Evolutionary conservation across 1,284 basidiomycete genomes (phyloP).

Genomic region (Athelia psychrophila): DNA sequence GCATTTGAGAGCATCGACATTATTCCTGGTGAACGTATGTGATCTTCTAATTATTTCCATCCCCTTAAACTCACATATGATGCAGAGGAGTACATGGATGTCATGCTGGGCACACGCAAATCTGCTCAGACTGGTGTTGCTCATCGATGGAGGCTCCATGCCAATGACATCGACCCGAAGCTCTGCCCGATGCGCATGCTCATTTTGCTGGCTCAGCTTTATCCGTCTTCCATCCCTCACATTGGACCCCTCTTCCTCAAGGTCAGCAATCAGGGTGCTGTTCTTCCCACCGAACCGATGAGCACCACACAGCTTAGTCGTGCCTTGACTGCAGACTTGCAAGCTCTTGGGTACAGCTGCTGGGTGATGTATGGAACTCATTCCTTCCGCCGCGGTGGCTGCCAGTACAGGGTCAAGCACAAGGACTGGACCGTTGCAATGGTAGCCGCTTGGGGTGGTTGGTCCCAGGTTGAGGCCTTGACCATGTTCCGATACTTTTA

Average conservation of each 20-base stretch:
- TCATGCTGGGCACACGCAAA: conserved; percentile 8
- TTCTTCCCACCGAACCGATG: conserved; percentile 5
- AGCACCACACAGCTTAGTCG: conserved; percentile 11
- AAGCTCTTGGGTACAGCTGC: conserved; percentile 13
- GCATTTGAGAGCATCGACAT: conserved; percentile 3
- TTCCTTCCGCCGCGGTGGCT: conserved; percentile 20
- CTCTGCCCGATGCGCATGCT: conserved; percentile 11
- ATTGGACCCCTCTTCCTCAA: conserved; percentile 9
- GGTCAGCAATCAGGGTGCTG: conserved; percentile 4
- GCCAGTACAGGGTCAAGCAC: conserved; percentile 16
- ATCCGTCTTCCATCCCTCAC: background rate
- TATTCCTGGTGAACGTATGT: background rate
- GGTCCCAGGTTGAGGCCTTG: conserved; percentile 19
- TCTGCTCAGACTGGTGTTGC: conserved; percentile 10
- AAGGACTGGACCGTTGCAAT: conserved; percentile 11
- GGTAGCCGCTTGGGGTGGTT: conserved; percentile 21
- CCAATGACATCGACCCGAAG: conserved; percentile 8
- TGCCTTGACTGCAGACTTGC: conserved; percentile 13
- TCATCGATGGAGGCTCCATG: conserved; percentile 7
- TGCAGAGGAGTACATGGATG: conserved; percentile 1
- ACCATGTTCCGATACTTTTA: conserved; percentile 23
- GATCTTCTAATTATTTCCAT: background rate
- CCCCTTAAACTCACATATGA: background rate
- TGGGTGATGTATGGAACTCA: conserved; percentile 21
- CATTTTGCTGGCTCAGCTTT: conserved; percentile 6